Percentiles rank a stretch among this genome's conserved stretches.
Evolutionary conservation across 2,329 filamentous ascomycete species (phyloP).

Genomic region (Trichoderma sp.): DNA sequence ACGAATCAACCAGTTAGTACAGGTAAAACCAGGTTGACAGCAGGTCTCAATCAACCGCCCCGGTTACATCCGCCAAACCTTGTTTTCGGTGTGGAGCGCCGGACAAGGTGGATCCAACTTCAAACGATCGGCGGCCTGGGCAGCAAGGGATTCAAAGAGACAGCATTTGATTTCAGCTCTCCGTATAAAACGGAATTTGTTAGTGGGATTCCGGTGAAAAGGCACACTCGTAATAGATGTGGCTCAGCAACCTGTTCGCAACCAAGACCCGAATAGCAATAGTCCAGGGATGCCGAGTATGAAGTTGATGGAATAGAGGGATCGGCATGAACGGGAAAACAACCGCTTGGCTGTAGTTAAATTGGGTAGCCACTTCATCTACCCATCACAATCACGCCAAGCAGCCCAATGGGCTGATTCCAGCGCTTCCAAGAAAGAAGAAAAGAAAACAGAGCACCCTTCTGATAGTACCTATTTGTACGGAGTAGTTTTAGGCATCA

Average conservation of each 20-base stretch:
- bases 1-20: background rate
- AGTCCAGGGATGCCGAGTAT: background rate
- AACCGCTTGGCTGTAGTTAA: background rate
- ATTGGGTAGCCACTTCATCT: background rate
- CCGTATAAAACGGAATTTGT: constrained; percentile 7
- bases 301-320: background rate
- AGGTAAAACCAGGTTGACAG: background rate
- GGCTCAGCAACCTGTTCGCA: background rate
- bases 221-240: background rate
- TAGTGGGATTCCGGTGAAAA: background rate
- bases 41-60: constrained; percentile 2
- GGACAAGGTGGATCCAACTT: background rate
- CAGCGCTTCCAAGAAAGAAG: background rate
- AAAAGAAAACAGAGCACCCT: background rate
- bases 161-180: background rate
- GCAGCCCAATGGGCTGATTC: background rate
- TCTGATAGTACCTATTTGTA: background rate
- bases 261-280: background rate
- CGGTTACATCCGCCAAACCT: constrained; percentile 9
- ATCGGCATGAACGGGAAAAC: background rate
- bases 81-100: constrained; percentile 12
- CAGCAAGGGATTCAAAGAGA: background rate
- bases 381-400: background rate
- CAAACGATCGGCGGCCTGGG: constrained; percentile 1
- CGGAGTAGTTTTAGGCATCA: background rate